phyloP scores from a whole-genome alignment of 805 yeast genomes.

The Candida pseudofarinosa region DNA sequence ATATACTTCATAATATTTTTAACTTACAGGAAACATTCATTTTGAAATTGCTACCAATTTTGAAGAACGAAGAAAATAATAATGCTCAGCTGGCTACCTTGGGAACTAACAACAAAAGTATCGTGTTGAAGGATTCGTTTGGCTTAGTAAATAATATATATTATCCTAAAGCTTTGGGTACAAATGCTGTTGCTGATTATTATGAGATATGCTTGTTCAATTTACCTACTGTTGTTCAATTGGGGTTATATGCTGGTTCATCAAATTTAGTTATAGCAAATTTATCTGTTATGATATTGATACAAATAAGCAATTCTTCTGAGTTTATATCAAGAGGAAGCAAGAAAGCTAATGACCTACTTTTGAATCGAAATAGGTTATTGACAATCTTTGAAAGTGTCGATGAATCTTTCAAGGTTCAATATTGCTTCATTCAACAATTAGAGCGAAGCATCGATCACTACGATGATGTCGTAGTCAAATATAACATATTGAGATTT shows the following conservation, averaged over 20 bases:
- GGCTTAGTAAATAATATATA: conserved; percentile 28
- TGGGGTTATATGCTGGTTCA: conserved; percentile 72
- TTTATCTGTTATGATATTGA: conserved; percentile 50
- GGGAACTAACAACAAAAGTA: conserved; percentile 25
- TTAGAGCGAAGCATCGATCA: conserved; percentile 28
- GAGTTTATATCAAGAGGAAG: conserved; percentile 35
- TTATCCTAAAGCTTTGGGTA: conserved; percentile 44
- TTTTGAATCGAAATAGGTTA: conserved; percentile 54
- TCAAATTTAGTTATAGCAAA: conserved; percentile 48
- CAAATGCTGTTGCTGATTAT: conserved; percentile 60
- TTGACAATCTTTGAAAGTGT: conserved; percentile 69
- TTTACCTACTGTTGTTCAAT: conserved; percentile 66
- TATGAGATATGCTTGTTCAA: conserved; percentile 69
- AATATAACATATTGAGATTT: conserved; percentile 57
- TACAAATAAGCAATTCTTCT: conserved; percentile 44
- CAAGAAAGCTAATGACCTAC: conserved; percentile 14
- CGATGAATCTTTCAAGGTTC: conserved; percentile 73
- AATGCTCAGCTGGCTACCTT: conserved; percentile 13
- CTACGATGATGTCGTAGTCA: conserved; percentile 43
- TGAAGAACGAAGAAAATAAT: conserved; percentile 33
- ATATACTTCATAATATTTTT: conserved; percentile 43
- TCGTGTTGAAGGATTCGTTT: conserved; percentile 19
- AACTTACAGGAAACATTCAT: conserved; percentile 56
- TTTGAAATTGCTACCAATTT: conserved; percentile 49
- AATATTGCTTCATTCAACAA: conserved; percentile 69